Evolutionary conservation across 108 stramenopile species (phyloP), one percentile per base, ranked within the genome.

Genomic region (Skeletonema potamos): DNA sequence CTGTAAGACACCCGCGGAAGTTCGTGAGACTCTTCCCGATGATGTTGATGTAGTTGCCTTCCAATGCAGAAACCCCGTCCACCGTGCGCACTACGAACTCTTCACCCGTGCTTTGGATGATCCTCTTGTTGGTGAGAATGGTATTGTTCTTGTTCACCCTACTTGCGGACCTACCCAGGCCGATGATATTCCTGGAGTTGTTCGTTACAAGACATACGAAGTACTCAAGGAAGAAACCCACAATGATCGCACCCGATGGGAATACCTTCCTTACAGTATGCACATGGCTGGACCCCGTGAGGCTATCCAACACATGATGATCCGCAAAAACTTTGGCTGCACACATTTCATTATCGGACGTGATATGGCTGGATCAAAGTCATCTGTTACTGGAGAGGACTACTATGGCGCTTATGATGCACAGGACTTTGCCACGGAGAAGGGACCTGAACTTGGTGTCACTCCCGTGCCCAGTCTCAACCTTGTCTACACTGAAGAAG

Each of bases 221-320:
- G 97, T 97, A 8, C 78, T 94, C 28, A 93, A 96, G 93, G 92
- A 94, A 73, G 96, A 97, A 83, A 97, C 96, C 34, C 74, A 84
- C 66, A 98, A 98, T 82, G 92, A 93, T 27, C 97, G 98, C 76
- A 94, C 96, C 34, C 37, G 82, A 66, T 98, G 97, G 97, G 95
- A 97, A 74, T 98, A 98, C 87, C 88, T 99, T 56, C 99, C 98
- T 20, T 98, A 98, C 92, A 96, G 95, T 62, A 99, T 99, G 99
- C 99, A 98, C 92, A 99, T 99, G 99, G 99, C 99, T 57, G 99
- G 99, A 62, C 99, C 99, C 20, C 93, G 99, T 64, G 99, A 99
- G 89, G 99, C 99, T 60, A 96, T 99, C 66, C 97, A 98, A 84
- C 99, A 99, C 88, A 97, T 98, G 96, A 96, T 99, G 85, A 98